Evolutionary conservation across 2,329 filamentous ascomycete genomes (phyloP).

Genomic region (Hypomyces rosellus): DNA sequence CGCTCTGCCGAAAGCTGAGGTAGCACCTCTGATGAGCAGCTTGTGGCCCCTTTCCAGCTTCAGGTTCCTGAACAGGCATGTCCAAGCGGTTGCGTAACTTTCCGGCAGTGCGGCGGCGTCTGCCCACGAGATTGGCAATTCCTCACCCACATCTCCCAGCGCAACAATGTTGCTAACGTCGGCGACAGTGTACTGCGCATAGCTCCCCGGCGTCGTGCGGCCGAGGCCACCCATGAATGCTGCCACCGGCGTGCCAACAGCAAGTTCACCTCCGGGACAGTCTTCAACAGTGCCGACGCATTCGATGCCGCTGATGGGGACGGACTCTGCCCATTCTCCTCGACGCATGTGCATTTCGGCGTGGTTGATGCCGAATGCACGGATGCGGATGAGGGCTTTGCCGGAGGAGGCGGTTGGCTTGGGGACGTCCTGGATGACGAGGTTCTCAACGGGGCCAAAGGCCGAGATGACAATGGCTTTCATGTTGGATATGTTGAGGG

Average conservation of each 20-base stretch:
- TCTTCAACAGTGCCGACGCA: slow-evolving; percentile 35
- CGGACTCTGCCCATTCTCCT: slow-evolving; percentile 35
- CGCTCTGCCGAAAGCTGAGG: slow-evolving; percentile 7
- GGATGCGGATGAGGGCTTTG: slow-evolving; percentile 28
- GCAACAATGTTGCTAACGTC: slow-evolving; percentile 2
- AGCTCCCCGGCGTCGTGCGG: slow-evolving; percentile 30
- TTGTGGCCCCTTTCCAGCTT: slow-evolving; percentile 1
- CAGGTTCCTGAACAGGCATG: slow-evolving; percentile 5
- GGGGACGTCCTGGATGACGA: slow-evolving; percentile 3
- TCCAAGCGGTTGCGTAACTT: slow-evolving; percentile 6
- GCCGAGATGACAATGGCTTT: slow-evolving; percentile 6
- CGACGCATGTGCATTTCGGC: slow-evolving; percentile 41
- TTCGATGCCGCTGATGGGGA: slow-evolving; percentile 33
- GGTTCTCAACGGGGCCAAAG: slow-evolving; percentile 4
- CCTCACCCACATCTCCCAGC: neutral
- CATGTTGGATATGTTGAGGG: slow-evolving; percentile 7
- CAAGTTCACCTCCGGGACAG: slow-evolving; percentile 28
- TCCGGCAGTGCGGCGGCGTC: slow-evolving; percentile 6
- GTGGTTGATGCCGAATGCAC: slow-evolving; percentile 38
- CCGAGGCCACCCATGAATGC: slow-evolving; percentile 39
- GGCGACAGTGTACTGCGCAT: slow-evolving; percentile 24
- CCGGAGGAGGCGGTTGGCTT: slow-evolving; percentile 17
- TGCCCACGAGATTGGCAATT: slow-evolving; percentile 5
- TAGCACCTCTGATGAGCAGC: slow-evolving; percentile 9
- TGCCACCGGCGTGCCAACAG: slow-evolving; percentile 27